Evolutionary conservation across 768 basidiomycete genomes (phyloP).

Genomic region (Collybia sordida): DNA sequence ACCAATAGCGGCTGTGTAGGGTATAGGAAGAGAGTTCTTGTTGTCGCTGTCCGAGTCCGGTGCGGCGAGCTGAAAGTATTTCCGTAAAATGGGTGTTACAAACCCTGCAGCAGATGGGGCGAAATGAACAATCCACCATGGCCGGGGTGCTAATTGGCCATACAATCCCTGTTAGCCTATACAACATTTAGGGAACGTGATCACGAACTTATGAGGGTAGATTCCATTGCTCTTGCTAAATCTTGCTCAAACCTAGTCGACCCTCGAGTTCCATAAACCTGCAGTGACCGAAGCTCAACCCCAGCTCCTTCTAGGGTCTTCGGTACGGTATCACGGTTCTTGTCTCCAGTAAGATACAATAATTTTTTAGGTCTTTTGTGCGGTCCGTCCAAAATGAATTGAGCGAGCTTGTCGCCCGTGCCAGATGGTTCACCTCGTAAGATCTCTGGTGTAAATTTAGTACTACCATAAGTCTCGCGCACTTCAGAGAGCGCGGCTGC

Average conservation of each 20-base stretch:
- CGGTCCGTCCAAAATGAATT: constrained; percentile 52
- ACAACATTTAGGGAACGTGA: not conserved
- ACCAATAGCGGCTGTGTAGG: constrained; percentile 63
- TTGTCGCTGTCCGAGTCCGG: not conserved
- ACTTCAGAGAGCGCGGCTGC: constrained; percentile 43
- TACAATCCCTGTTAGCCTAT: constrained; percentile 3
- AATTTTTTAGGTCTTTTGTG: constrained; percentile 30
- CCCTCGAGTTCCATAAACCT: constrained; percentile 71
- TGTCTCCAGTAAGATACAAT: constrained; percentile 85
- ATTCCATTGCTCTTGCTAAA: constrained; percentile 32
- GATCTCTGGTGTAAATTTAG: constrained; percentile 22
- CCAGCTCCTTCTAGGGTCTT: constrained; percentile 44
- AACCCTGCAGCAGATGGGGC: constrained; percentile 71
- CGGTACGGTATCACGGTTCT: constrained; percentile 71
- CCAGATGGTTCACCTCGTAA: constrained; percentile 56
- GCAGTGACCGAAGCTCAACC: constrained; percentile 46
- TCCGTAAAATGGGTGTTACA: constrained; percentile 47
- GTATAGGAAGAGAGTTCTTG: constrained; percentile 2
- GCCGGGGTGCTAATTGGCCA: constrained; percentile 12
- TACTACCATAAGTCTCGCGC: constrained; percentile 20
- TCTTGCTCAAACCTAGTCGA: constrained; percentile 49
- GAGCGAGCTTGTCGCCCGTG: constrained; percentile 64
- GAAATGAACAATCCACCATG: constrained; percentile 76
- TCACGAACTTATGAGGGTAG: constrained; percentile 18
- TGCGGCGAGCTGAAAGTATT: constrained; percentile 40